Base-by-base conservation (phyloP, 768 basidiomycete genomes). In the Rhodotorula diobovata region DNA sequence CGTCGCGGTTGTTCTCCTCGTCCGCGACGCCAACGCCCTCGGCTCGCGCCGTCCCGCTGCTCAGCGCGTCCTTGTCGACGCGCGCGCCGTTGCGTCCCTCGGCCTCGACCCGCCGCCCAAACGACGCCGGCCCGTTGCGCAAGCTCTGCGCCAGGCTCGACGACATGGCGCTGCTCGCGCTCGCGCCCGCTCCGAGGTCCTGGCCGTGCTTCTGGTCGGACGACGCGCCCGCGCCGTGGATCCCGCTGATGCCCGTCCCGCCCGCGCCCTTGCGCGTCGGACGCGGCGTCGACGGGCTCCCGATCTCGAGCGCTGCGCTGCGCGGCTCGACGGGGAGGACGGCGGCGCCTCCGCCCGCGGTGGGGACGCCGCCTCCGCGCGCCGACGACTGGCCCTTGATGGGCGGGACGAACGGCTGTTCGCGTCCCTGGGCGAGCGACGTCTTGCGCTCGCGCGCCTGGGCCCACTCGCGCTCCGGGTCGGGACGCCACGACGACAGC, bases 391-490 rank as follows among this genome's bases (percentile, higher is more conserved):
- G 23, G 18, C 25, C 23, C 35, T n/a, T 35, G 8, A 41, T 3
- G 39, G 34, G 41, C 32, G 32, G 41, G 37, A 35, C 41, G 39
- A 12, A 43, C 43, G 21, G 23, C 32, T 11, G 23, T 34, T 39
- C 55, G 30, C 34, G 23, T 6, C 20, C 25, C 14, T 11, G 28
- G 18, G 37, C 12, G 39, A 55, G 11, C n/a, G 37, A 28, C 25
- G 63, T 32, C 37, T 56, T 43, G 50, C 61, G 46, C 37, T 51
- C 54, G 14, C 65, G 56, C 28, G 18, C 48, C 39, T 51, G 55
- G 16, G 70, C 65, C 70, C 70, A 71, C n/a, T 54, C 41, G 0
- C 70, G 61, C 48, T 71, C 70, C 12, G 70, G 70, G 51, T 71
- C 70, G 1, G 70, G 70, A 2, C 70, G 54, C 70, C 70, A 71